Evolutionary conservation across 371 early-diverging fungal species (phyloP).

Genomic region (Mycotypha africana): DNA sequence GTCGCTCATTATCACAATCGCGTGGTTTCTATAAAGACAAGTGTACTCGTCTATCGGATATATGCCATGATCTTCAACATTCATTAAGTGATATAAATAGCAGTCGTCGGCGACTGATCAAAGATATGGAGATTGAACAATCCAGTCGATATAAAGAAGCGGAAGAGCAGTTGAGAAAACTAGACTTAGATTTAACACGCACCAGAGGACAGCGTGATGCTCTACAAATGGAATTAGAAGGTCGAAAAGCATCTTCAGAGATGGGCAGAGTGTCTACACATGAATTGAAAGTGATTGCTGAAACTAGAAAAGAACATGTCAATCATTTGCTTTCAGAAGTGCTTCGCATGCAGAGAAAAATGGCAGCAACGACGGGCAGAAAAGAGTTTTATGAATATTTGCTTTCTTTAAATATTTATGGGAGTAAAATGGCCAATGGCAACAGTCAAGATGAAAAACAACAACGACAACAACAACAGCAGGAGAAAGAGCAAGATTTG

Average conservation of each 20-base stretch:
- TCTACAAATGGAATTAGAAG: conserved; percentile 22
- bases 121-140: conserved; percentile 26
- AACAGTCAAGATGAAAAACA: conserved; percentile 4
- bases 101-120: conserved; percentile 17
- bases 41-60: conserved; percentile 17
- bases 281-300: conserved; percentile 18
- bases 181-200: conserved; percentile 75
- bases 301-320: conserved; percentile 27
- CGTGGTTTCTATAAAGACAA: conserved; percentile 29
- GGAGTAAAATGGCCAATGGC: too few relatives aligned
- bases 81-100: conserved; percentile 12
- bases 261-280: conserved; percentile 14
- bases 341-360: conserved; percentile 12
- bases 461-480: too few relatives aligned
- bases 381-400: conserved; percentile 13
- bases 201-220: conserved; percentile 66
- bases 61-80: conserved; percentile 19
- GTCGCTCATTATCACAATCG: conserved; percentile 26
- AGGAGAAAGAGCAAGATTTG: too few relatives aligned
- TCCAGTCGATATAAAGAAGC: conserved; percentile 26
- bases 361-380: conserved; percentile 10
- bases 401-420: too few relatives aligned
- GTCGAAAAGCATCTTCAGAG: conserved; percentile 12
- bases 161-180: conserved; percentile 63
- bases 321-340: conserved; percentile 16